A percentile compares a stretch with the other conserved stretches of the same genome.
Conservation (phyloP, 345 rosid genomes). For the Populus deltoides region DNA sequence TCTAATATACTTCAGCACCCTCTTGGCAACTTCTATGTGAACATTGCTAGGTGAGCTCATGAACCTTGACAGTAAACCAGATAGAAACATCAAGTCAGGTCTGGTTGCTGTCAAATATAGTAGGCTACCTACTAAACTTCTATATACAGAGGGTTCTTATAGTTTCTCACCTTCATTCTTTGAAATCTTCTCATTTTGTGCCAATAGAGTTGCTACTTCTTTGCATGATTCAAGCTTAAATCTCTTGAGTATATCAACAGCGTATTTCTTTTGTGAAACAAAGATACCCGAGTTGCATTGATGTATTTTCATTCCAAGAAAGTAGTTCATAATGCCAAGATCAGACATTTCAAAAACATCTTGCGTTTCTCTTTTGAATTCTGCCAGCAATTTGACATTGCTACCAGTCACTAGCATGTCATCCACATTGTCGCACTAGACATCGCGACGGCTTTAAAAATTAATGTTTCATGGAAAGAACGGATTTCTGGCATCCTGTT, state of each 20-base stretch:
- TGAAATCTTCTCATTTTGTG: background rate
- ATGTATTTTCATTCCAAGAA: background rate
- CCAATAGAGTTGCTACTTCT: no score
- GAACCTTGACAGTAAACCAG: background rate
- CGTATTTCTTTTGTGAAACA: background rate
- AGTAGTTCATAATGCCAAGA: background rate
- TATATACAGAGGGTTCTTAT: background rate
- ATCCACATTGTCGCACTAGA: no score
- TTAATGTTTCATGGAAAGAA: no score
- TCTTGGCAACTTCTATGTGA: background rate
- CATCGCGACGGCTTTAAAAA: no score
- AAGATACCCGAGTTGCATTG: background rate
- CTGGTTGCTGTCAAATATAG: background rate
- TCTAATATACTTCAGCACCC: background rate
- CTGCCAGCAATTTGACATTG: no score
- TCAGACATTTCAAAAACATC: background rate
- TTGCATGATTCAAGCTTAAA: background rate
- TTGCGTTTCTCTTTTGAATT: background rate
- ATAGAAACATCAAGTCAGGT: background rate
- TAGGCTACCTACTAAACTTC: background rate
- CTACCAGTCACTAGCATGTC: background rate
- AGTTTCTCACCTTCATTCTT: background rate
- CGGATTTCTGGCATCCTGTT: no score
- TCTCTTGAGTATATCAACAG: background rate
- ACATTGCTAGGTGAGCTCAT: background rate